phyloP scores from a whole-genome alignment of 2,329 filamentous ascomycete genomes.

The Curvularia sp. region DNA sequence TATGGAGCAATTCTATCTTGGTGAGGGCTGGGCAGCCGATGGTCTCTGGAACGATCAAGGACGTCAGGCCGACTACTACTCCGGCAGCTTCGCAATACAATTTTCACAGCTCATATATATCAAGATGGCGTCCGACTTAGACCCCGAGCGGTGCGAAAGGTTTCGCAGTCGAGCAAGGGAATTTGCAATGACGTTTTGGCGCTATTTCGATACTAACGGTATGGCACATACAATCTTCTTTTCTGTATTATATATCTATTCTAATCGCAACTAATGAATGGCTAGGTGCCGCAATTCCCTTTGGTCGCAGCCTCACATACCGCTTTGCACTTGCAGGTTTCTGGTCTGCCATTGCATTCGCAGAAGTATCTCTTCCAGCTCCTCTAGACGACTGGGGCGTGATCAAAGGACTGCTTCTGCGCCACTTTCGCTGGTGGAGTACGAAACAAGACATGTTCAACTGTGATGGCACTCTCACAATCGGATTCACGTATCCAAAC shows the following conservation, averaged over 20 bases:
- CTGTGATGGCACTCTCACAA: conserved; percentile 59
- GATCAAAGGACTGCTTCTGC: conserved; percentile 59
- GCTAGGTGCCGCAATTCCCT: conserved; percentile 60
- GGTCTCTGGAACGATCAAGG: conserved; percentile 53
- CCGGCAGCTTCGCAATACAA: conserved; percentile 63
- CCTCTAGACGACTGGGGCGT: conserved; percentile 52
- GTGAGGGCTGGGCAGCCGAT: conserved; percentile 59
- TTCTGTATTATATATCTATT: background rate
- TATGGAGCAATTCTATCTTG: conserved; percentile 57
- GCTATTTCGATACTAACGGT: conserved; percentile 59
- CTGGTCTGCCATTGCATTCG: conserved; percentile 57
- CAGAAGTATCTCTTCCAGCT: conserved; percentile 51
- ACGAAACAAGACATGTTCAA: conserved; percentile 56
- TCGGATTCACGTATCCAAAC: conserved; percentile 58
- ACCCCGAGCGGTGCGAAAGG: conserved; percentile 48
- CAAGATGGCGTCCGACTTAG: conserved; percentile 54
- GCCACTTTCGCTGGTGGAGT: conserved; percentile 61
- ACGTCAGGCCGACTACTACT: conserved; percentile 61
- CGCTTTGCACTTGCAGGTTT: conserved; percentile 61
- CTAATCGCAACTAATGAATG: background rate
- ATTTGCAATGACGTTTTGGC: conserved; percentile 56
- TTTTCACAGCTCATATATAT: conserved; percentile 60
- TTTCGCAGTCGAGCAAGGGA: conserved; percentile 53
- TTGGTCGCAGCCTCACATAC: conserved; percentile 61
- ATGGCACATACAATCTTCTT: background rate